Conservation (phyloP, 495 filamentous ascomycete species). For the Tetracladium setigerum region DNA sequence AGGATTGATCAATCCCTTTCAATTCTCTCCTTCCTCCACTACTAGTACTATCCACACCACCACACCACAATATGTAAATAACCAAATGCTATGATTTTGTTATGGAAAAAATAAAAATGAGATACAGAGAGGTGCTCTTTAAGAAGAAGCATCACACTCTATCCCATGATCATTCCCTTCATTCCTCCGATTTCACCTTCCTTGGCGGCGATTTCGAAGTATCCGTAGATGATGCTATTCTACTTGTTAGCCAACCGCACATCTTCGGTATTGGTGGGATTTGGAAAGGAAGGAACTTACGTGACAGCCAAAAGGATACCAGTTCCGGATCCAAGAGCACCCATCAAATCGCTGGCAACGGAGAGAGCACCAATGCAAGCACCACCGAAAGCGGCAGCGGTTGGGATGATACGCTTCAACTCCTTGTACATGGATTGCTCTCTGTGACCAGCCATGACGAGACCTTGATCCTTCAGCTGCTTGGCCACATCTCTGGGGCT, state of each 20-base stretch:
- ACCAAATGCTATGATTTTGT: no score
- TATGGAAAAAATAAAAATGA: no score
- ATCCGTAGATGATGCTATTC: slow-evolving; percentile 89
- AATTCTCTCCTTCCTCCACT: no score
- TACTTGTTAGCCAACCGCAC: slow-evolving; percentile 22
- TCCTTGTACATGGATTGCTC: slow-evolving; percentile 99
- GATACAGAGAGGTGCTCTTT: no score
- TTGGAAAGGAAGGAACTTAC: slow-evolving; percentile 50
- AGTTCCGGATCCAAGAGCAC: slow-evolving; percentile 92
- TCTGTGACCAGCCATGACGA: slow-evolving; percentile 98
- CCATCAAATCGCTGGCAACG: slow-evolving; percentile 90
- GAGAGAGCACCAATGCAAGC: slow-evolving; percentile 98
- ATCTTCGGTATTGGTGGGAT: no score
- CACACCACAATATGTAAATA: no score
- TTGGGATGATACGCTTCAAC: slow-evolving; percentile 97
- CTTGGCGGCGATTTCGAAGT: slow-evolving; percentile 98
- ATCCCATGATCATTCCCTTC: slow-evolving; percentile 78
- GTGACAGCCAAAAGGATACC: slow-evolving; percentile 98
- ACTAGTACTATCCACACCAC: no score
- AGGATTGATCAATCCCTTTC: no score
- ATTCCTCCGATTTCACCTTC: slow-evolving; percentile 91
- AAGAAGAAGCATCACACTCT: slow-evolving; percentile 4
- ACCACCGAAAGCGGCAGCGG: slow-evolving; percentile 96
- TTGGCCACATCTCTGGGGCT: slow-evolving; percentile 97
- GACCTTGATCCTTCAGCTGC: slow-evolving; percentile 98